A percentile compares a stretch with the other conserved stretches of the same genome.
Evolutionary conservation across 371 early-diverging fungal species (phyloP).

Genomic region (Lichtheimia ramosa): DNA sequence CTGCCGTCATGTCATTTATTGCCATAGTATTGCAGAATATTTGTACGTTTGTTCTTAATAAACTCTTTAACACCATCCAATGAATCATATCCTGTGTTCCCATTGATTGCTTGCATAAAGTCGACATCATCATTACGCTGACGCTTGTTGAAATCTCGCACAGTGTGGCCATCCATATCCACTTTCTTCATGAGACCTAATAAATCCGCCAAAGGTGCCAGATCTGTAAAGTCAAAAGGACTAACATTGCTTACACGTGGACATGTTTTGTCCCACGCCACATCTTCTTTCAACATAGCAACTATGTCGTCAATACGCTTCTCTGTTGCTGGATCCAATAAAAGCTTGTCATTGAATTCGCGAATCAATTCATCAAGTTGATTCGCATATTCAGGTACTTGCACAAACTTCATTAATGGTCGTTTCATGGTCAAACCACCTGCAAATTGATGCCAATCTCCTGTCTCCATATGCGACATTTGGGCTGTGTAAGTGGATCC

Average conservation of each 20-base stretch:
- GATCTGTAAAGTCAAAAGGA: neutral
- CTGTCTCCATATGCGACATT: slow-evolving; percentile 8
- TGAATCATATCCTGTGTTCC: slow-evolving; percentile 7
- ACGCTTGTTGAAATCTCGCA: neutral
- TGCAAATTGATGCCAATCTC: slow-evolving; percentile 25
- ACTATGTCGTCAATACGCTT: slow-evolving; percentile 18
- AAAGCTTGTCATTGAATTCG: slow-evolving; percentile 15
- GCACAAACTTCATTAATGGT: neutral
- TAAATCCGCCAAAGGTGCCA: neutral
- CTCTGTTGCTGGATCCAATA: slow-evolving; percentile 17
- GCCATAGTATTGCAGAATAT: neutral
- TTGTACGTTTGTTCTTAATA: slow-evolving; percentile 3
- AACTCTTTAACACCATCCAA: slow-evolving; percentile 18
- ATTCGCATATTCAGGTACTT: slow-evolving; percentile 18
- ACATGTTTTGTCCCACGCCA: slow-evolving; percentile 30
- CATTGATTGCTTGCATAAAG: slow-evolving; percentile 16
- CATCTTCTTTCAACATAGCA: slow-evolving; percentile 26
- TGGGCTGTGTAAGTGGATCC: slow-evolving; percentile 9
- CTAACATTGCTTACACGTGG: slow-evolving; percentile 15
- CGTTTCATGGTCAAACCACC: neutral
- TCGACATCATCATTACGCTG: slow-evolving; percentile 2
- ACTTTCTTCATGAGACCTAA: neutral
- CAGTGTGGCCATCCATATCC: neutral
- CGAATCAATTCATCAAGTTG: slow-evolving; percentile 18
- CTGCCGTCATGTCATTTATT: no score